Conservation (phyloP, 2,329 filamentous ascomycete species). For the Xylaria multiplex region DNA sequence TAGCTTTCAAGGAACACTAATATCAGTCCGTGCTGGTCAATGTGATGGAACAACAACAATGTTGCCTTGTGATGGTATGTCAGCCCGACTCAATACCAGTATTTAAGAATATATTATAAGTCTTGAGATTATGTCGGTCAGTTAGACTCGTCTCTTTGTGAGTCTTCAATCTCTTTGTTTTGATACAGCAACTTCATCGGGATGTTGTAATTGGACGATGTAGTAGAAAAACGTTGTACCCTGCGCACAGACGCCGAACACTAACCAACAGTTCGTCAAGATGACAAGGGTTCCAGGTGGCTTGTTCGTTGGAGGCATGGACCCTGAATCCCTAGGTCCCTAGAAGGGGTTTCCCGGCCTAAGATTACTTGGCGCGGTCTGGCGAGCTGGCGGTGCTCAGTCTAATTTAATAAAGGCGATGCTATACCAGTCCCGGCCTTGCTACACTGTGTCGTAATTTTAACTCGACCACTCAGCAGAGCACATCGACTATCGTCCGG, state of each 20-base stretch:
- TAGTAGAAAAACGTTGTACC: not conserved
- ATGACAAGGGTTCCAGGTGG: constrained; percentile 24
- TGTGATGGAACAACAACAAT: too few relatives aligned
- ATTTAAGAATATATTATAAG: too few relatives aligned
- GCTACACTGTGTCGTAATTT: constrained; percentile 25
- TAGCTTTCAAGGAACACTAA: not conserved
- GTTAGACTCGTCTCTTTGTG: constrained; percentile 1
- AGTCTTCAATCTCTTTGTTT: too few relatives aligned
- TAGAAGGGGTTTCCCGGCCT: constrained; percentile 24
- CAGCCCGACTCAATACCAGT: too few relatives aligned
- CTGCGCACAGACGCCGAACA: constrained; percentile 20
- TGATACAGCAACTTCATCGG: not conserved
- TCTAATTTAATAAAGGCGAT: constrained; percentile 9
- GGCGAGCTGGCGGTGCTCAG: constrained; percentile 17
- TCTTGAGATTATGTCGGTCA: not conserved
- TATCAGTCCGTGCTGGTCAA: too few relatives aligned
- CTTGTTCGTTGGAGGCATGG: constrained; percentile 9
- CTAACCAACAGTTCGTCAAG: constrained; percentile 16
- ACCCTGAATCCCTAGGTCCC: constrained; percentile 24
- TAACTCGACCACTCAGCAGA: constrained; percentile 30
- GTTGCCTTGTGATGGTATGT: too few relatives aligned
- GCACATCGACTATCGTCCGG: constrained; percentile 20
- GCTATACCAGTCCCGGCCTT: not conserved
- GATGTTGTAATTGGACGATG: constrained; percentile 9
- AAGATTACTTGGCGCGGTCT: constrained; percentile 15